A percentile compares a stretch with the other conserved stretches of the same genome.
Conservation (phyloP, 2,329 filamentous ascomycete species). For the Aspergillus intermedius region DNA sequence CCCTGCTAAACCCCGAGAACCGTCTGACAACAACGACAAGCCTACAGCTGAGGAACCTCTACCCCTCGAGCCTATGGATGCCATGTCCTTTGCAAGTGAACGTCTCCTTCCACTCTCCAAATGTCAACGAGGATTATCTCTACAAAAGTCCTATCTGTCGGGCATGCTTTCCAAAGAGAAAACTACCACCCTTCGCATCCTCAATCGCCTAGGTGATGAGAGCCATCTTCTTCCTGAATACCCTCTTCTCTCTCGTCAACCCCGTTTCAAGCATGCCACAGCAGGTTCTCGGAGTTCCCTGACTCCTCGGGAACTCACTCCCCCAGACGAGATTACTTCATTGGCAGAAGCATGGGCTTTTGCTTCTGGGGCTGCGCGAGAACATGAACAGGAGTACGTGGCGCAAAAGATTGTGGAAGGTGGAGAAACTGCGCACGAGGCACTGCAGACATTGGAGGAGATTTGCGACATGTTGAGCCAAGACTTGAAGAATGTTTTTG, state of each 20-base stretch:
- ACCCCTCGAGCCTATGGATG: constrained; percentile 21
- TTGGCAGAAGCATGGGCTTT: constrained; percentile 37
- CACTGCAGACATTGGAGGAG: constrained; percentile 23
- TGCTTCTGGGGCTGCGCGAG: constrained; percentile 29
- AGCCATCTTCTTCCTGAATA: constrained; percentile 40
- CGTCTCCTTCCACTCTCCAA: constrained; percentile 30
- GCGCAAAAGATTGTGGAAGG: constrained; percentile 27
- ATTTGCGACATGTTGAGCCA: constrained; percentile 31
- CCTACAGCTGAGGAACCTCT: constrained; percentile 8
- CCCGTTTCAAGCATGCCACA: constrained; percentile 30
- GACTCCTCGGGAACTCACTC: constrained; percentile 11
- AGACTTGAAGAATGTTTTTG: constrained; percentile 20
- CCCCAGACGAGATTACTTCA: constrained; percentile 25
- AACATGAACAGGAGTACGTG: constrained; percentile 26
- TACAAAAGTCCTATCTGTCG: constrained; percentile 33
- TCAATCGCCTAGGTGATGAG: constrained; percentile 37
- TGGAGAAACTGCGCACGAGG: constrained; percentile 23
- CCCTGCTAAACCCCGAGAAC: constrained; percentile 15
- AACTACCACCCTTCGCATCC: constrained; percentile 26
- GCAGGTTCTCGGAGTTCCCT: constrained; percentile 16
- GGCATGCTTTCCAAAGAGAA: constrained; percentile 35
- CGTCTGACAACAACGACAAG: constrained; percentile 10
- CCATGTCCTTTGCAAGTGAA: constrained; percentile 27
- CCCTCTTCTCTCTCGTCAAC: constrained; percentile 29
- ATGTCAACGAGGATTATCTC: constrained; percentile 28